phyloP scores from a whole-genome alignment of 768 basidiomycete genomes.

The Pholiota conissans region DNA sequence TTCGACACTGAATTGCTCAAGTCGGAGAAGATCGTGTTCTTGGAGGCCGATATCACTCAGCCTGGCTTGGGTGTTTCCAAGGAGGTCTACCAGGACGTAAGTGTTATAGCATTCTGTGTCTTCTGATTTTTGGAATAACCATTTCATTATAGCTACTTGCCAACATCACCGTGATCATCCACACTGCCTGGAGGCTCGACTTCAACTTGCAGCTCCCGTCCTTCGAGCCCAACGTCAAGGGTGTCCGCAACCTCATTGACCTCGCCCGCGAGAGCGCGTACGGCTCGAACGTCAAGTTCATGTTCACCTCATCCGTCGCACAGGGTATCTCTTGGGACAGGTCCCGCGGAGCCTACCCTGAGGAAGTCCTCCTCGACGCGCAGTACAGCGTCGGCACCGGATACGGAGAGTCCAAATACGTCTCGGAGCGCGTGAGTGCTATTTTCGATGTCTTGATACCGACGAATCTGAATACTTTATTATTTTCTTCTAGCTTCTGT shows the following conservation, averaged over 20 bases:
- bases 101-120: neutral
- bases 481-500: constrained; percentile 12
- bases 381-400: constrained; percentile 27
- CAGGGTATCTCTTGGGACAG: constrained; percentile 29
- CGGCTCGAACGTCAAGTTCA: constrained; percentile 28
- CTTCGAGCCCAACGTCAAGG: constrained; percentile 41
- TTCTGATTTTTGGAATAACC: neutral
- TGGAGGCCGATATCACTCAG: neutral
- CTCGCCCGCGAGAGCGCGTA: constrained; percentile 32
- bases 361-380: constrained; percentile 29
- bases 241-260: constrained; percentile 39
- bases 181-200: constrained; percentile 30
- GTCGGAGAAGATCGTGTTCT: neutral
- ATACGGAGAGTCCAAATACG: constrained; percentile 34
- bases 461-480: neutral
- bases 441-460: neutral
- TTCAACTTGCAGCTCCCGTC: constrained; percentile 45
- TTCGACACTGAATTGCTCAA: neutral
- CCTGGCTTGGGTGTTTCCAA: neutral
- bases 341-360: constrained; percentile 28
- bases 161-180: constrained; percentile 1
- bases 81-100: constrained; percentile 1
- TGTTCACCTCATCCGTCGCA: constrained; percentile 40
- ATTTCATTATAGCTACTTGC: neutral
- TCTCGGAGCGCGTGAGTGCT: constrained; percentile 30